Evolutionary conservation across 1,284 basidiomycete species (phyloP).

Genomic region (Malassezia nana): DNA sequence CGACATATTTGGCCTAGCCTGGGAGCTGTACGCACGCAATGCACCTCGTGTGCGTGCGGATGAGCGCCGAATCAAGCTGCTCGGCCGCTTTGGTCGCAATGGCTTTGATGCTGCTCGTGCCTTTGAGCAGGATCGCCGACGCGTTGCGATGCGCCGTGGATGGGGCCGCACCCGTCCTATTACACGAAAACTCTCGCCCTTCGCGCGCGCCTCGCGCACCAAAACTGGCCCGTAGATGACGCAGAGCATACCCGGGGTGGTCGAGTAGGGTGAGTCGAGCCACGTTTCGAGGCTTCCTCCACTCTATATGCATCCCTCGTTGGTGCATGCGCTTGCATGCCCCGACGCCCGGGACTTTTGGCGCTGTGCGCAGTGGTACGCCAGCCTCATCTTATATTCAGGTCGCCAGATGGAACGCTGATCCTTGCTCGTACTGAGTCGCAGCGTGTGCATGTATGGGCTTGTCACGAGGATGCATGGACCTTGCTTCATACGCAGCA

Average conservation of each 20-base stretch:
- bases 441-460: conserved; percentile 6
- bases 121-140: conserved; percentile 28
- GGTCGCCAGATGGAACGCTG: conserved; percentile 13
- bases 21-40: conserved; percentile 43
- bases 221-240: conserved; percentile 1
- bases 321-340: not conserved
- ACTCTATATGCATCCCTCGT: not conserved
- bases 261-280: no score
- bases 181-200: not conserved
- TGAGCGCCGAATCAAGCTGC: conserved; percentile 29
- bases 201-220: not conserved
- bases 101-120: conserved; percentile 32
- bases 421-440: conserved; percentile 8
- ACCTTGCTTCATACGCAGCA: not conserved
- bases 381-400: not conserved
- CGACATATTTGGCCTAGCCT: conserved; percentile 43
- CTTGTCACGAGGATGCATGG: not conserved
- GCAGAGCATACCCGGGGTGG: conserved; percentile 1
- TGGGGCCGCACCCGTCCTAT: conserved; percentile 27
- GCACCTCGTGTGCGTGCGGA: conserved; percentile 41
- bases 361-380: conserved; percentile 14
- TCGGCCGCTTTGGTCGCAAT: conserved; percentile 28
- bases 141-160: conserved; percentile 28
- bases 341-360: conserved; percentile 2
- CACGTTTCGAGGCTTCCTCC: no score